These are phyloP conservation scores for Corinectria fuckeliana DNA, from an alignment of 2,329 filamentous ascomycete genomes.

Conservation along the genomic window DNA sequence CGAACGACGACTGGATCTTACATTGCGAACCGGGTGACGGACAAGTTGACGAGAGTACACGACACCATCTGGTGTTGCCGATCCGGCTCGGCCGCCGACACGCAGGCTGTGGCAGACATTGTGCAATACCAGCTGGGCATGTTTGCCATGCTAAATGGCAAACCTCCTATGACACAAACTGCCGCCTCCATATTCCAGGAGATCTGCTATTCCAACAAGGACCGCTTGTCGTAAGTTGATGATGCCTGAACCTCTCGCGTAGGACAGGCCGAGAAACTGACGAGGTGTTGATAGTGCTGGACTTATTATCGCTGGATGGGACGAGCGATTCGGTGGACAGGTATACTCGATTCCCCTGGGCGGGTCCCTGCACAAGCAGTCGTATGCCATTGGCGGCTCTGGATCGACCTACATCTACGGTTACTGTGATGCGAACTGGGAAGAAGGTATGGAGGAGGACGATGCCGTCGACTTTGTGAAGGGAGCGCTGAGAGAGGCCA, in stretches of 20 bases:
- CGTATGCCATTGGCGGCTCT: constrained; percentile 94
- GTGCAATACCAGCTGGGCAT: constrained; percentile 95
- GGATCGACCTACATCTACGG: constrained; percentile 99
- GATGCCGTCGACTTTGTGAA: constrained; percentile 95
- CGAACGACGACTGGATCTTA: constrained; percentile 97
- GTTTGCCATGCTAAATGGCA: constrained; percentile 89
- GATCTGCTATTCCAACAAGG: constrained; percentile 98
- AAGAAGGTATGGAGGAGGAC: constrained; percentile 89
- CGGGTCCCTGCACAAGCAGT: constrained; percentile 95
- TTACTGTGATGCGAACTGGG: constrained; percentile 97
- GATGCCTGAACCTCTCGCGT: not conserved
- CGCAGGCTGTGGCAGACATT: constrained; percentile 96
- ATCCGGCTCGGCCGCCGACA: constrained; percentile 96
- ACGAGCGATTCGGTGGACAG: constrained; percentile 91
- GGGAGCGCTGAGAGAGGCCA: constrained; percentile 87
- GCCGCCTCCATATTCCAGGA: constrained; percentile 97
- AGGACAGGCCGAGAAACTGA: constrained; percentile 21
- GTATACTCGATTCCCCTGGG: constrained; percentile 97
- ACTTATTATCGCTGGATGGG: constrained; percentile 98
- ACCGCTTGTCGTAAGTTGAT: constrained; percentile 76
- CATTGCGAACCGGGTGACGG: constrained; percentile 98
- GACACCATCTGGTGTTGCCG: constrained; percentile 99
- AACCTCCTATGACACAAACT: constrained; percentile 90
- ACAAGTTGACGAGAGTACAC: constrained; percentile 98
- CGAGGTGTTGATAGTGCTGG: constrained; percentile 69